Conservation (phyloP, 2,329 filamentous ascomycete species). For the Fusarium euwallaceae region DNA sequence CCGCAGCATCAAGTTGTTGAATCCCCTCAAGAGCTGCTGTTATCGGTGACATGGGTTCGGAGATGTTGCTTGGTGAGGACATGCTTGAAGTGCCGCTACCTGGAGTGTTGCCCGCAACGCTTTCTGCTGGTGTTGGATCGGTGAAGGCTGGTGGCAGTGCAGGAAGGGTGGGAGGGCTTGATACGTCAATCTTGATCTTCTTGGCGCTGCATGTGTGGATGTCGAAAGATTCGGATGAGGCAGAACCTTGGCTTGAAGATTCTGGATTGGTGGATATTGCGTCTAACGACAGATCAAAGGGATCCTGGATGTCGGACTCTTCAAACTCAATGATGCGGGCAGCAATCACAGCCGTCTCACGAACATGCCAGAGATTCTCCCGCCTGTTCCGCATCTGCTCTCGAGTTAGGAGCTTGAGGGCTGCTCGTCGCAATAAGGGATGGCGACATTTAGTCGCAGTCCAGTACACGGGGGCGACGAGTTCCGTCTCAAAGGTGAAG, state of each 20-base stretch:
- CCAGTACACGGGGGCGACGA: constrained; percentile 59
- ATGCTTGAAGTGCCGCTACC: background rate
- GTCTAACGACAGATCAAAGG: background rate
- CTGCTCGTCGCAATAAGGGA: constrained; percentile 55
- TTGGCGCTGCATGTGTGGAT: background rate
- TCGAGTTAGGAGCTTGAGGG: constrained; percentile 52
- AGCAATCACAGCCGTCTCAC: constrained; percentile 50
- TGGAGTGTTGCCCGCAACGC: background rate
- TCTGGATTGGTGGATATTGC: background rate
- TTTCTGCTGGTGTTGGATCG: constrained; percentile 28
- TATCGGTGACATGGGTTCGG: constrained; percentile 25
- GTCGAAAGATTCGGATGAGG: background rate
- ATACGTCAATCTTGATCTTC: constrained; percentile 24
- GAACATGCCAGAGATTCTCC: constrained; percentile 57
- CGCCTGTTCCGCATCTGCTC: constrained; percentile 49
- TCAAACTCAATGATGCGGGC: constrained; percentile 54
- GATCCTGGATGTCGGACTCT: constrained; percentile 37
- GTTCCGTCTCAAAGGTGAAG: constrained; percentile 59
- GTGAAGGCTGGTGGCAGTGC: constrained; percentile 25
- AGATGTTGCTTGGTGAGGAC: constrained; percentile 12
- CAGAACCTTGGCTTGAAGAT: background rate
- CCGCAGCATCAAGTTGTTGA: constrained; percentile 23
- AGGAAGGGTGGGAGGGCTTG: constrained; percentile 23
- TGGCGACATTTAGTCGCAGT: constrained; percentile 57
- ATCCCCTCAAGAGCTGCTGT: constrained; percentile 33